A percentile compares a stretch with the other conserved stretches of the same genome.
Conservation (phyloP, 768 basidiomycete species). For the Naganishia kalamii region DNA sequence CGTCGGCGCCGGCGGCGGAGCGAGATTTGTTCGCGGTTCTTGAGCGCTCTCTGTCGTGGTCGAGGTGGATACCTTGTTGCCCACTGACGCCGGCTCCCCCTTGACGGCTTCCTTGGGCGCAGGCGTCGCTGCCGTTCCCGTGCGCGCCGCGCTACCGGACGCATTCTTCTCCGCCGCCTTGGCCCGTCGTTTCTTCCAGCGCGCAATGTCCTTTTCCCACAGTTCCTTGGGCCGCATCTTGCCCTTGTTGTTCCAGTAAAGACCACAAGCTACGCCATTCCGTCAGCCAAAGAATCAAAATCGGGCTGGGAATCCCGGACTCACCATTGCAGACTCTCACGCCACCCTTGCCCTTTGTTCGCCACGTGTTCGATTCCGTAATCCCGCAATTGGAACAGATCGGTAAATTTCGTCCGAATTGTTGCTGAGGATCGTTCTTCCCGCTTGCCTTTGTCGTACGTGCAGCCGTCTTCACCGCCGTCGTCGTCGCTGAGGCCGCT, state of each 20-base stretch:
- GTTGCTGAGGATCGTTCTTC: not conserved
- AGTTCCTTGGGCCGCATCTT: conserved; percentile 40
- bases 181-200: conserved; percentile 6
- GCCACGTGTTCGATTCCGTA: conserved; percentile 40
- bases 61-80: conserved; percentile 17
- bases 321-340: conserved; percentile 44
- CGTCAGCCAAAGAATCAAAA: not conserved
- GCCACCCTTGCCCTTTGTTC: conserved; percentile 28
- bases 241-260: conserved; percentile 42
- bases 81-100: conserved; percentile 20
- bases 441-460: not conserved
- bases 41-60: not conserved
- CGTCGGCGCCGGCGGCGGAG: not conserved
- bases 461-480: too few relatives aligned
- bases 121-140: not conserved
- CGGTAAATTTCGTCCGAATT: conserved; percentile 12
- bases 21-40: conserved; percentile 1
- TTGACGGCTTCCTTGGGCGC: conserved; percentile 1
- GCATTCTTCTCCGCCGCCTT: conserved; percentile 35
- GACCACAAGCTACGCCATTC: conserved; percentile 36
- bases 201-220: conserved; percentile 28
- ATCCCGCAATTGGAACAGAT: conserved; percentile 43
- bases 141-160: conserved; percentile 24
- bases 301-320: not conserved
- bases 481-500: too few relatives aligned